Base-by-base conservation (phyloP, 768 basidiomycete genomes). In the Lactifluus volemus region DNA sequence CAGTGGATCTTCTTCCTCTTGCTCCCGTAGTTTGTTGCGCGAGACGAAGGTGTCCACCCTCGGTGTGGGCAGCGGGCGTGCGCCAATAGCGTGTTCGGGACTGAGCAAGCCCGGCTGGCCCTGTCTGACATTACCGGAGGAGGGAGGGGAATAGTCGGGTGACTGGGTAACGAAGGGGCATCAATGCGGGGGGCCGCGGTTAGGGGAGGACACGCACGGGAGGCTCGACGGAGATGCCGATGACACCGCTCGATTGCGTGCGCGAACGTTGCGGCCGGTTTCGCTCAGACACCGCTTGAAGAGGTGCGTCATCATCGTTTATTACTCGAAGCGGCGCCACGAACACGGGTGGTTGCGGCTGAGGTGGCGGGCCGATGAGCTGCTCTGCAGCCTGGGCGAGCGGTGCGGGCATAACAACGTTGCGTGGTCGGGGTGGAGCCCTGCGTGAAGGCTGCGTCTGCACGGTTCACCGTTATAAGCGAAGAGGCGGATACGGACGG, bases 41-140 rank as follows among this genome's bases (percentile, higher is more conserved):
- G 47, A 15, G 15, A 12, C 5, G 5, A 47, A 21, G 8, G 19
- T 10, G 6, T 53, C 36, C 29, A 45, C 21, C 9, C 36, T 51
- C 10, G 47, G 2, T 48, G n/a, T 51, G 5, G 53, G 63, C 5
- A 63, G 29, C 2, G 69, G 66, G 5, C 52, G 54, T 53, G 25
- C 25, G 2, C 25, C 25, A 25, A 61, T 65, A 19, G 68, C 65
- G 36, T 63, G 47, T 17, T 73, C 71, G 5, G 72, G 72, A 29
- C 71, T 73, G 17, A 73, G 67, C 10, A 73, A 60, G 32, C 68
- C 67, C 9, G 64, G 29, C 4, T 45, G 70, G 9, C 68, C 61
- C 15, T 65, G 65, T n/a, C 57, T 47, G 3, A 38, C 59, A 5
- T 61, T 42, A 3, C 45, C 54, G 0, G 69, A 67, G 4, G 65